Base-by-base conservation (phyloP, 2,329 filamentous ascomycete species). In the Ambrosiella xylebori region DNA sequence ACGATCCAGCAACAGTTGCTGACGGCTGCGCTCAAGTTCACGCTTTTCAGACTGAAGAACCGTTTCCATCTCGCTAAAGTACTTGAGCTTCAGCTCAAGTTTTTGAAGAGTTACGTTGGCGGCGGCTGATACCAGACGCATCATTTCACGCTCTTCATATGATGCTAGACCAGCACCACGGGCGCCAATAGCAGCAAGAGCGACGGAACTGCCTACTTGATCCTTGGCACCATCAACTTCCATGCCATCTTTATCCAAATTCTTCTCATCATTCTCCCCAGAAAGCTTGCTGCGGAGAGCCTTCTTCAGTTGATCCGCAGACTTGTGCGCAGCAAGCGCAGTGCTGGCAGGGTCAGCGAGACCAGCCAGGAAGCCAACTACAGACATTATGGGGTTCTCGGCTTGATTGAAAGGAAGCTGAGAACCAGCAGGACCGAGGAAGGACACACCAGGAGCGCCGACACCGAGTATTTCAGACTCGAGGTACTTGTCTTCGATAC, bases 401-500 rank as follows among this genome's bases (percentile, higher is more conserved):
- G 86, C 84, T 67, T 95, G 88, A 68, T 81, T 90, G 69, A 97
- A 93, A 0, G 93, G 93, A 51, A 95, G 77, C 61, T 88, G 83
- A 7, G 90, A 90, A 61, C 85, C 80, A 56, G 88, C 79, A 59
- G 81, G 78, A 39, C 85, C 84, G 40, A 93, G 74, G 75, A 85
- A 74, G 58, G 80, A 75, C 58, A 86, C 73, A 7, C 81, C 79
- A 1, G 73, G 78, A 9, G 75, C 76, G 53, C 75, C 74, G 59
- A 73, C 75, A 57, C 78, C 70, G 1, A 69, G 65, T 2, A 66
- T 64, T 65, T 91, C 84, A 7, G 88, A 82, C 65, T 97, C 90
- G 8, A 96, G 75, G 66, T 96, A 98, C 69, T 95, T 94, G 73
- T 96, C 91, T 69, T 97, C 93, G 62, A 98, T 98, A 64, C 96